Evolutionary conservation across 805 yeast genomes (phyloP).

Genomic region (Yarrowia divulgata): DNA sequence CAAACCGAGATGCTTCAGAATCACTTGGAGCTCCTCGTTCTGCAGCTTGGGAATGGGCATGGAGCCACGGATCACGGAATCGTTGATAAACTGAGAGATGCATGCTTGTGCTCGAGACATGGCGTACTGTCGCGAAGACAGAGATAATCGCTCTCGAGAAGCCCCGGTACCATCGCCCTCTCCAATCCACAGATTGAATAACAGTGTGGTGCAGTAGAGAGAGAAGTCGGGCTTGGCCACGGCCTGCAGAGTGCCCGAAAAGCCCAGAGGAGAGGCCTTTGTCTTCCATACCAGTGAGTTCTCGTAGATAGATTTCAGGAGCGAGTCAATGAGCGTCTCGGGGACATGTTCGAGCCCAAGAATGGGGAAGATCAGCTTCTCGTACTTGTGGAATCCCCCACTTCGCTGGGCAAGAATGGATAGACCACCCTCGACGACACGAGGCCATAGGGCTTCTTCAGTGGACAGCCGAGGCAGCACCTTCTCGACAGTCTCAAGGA

Average conservation of each 20-base stretch:
- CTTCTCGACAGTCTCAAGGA: conserved; percentile 27
- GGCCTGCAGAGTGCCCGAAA: conserved; percentile 21
- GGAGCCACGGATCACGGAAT: conserved; percentile 30
- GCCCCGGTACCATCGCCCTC: conserved; percentile 29
- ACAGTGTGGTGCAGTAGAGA: conserved; percentile 11
- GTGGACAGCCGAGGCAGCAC: conserved; percentile 33
- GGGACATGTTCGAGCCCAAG: conserved; percentile 28
- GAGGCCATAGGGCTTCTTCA: conserved; percentile 24
- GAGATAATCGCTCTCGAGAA: conserved; percentile 13
- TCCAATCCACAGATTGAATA: conserved; percentile 25
- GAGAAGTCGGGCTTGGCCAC: conserved; percentile 34
- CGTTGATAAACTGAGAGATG: conserved; percentile 23
- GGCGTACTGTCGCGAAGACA: conserved; percentile 1
- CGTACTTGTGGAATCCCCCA: conserved; percentile 28
- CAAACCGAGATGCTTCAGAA: not conserved
- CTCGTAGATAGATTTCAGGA: conserved; percentile 17
- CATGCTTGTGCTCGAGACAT: conserved; percentile 30
- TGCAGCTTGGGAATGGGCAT: conserved; percentile 38
- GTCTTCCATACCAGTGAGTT: conserved; percentile 37
- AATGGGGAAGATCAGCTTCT: conserved; percentile 18
- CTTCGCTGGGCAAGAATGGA: conserved; percentile 29
- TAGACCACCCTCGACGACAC: conserved; percentile 26
- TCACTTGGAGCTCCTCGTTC: conserved; percentile 26
- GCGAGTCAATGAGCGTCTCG: conserved; percentile 19
- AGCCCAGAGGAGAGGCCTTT: conserved; percentile 18